Evolutionary conservation across 2,329 filamentous ascomycete species (phyloP), one percentile per base, ranked within the genome.

Genomic region (Verticillium klebahnii): DNA sequence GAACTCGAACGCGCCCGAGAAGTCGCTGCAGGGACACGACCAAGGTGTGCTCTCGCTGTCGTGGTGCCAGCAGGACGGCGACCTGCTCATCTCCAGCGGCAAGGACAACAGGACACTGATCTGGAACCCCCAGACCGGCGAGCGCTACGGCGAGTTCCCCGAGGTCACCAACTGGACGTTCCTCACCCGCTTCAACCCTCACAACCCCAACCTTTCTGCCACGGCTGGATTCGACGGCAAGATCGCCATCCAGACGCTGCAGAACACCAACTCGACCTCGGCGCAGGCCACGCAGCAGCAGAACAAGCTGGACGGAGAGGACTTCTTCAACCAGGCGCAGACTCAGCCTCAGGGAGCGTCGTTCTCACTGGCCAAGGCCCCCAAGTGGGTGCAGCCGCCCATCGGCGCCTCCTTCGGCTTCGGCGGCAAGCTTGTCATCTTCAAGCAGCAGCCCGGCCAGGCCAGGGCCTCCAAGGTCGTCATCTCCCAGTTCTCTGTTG

Each of bases 161-260:
- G 92, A 97, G 70, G 93, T 96, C 60, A 97, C 94, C n/a, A 99
- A 98, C 76, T 99, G 95, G 94, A 97, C 93, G 6, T 99, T 99
- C 80, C 89, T 94, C 73, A 97, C 95, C 5, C 86, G 89, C 65
- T 98, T 96, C 84, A 93, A 97, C 74, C 95, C 95, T 34, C 88
- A 91, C 68, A 97, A 99, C 75, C 94, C 95, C 12, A 91, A 89
- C 72, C 82, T 99, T 62, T 92, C 94, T 58, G 96, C 96, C 19
- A 98, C 95, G 19, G 95, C 96, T 11, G 96, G 94, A 2, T 98
- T 98, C 68, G 95, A 99, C 72, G 95, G 96, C 69, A 97, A 96
- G 77, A 97, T 99, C 65, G 89, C 91, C 2, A 82, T 99, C 55
- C 94, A 97, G 73, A 97, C 94, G 1, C 84, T 97, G 50, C 95